Percentiles rank a stretch among this genome's conserved stretches.
Evolutionary conservation across 345 rosid genomes (phyloP).

Genomic region (Acer campestre): DNA sequence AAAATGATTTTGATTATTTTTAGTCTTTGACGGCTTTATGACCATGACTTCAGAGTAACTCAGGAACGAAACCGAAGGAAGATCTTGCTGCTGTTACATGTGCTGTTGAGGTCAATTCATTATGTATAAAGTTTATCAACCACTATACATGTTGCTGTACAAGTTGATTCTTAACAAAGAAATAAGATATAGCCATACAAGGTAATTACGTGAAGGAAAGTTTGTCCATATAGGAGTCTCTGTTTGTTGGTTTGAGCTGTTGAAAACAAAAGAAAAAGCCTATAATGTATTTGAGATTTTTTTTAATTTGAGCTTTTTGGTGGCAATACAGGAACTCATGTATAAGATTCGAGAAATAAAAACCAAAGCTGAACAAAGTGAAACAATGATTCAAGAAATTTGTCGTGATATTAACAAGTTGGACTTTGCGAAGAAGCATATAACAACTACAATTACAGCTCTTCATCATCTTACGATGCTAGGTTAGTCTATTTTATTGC

Average conservation of each 20-base stretch:
- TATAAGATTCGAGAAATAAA: conserved; percentile 93
- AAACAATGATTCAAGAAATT: conserved; percentile 98
- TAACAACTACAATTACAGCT: conserved; percentile 96
- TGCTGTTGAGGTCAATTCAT: conserved; percentile 85
- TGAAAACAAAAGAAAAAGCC: not conserved
- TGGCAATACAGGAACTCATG: conserved; percentile 71
- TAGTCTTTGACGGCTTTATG: conserved; percentile 15
- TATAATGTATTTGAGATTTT: not conserved
- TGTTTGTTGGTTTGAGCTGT: not conserved
- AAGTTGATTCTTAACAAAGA: not conserved
- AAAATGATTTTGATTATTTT: not conserved
- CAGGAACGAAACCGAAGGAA: conserved; percentile 98
- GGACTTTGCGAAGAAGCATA: conserved; percentile 99
- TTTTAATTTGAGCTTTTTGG: conserved; percentile 20
- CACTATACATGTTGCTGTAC: not conserved
- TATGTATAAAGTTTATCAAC: conserved; percentile 7
- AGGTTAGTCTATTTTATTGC: conserved; percentile 49
- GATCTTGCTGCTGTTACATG: conserved; percentile 97
- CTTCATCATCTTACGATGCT: conserved; percentile 98
- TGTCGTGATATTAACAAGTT: conserved; percentile 98
- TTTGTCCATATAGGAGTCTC: not conserved
- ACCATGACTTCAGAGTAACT: conserved; percentile 72
- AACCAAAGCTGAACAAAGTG: conserved; percentile 99
- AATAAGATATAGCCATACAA: not conserved
- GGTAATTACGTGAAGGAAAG: not conserved